Base-by-base conservation (phyloP, 1,139 yeast genomes). In the Arxiozyma bovina region DNA sequence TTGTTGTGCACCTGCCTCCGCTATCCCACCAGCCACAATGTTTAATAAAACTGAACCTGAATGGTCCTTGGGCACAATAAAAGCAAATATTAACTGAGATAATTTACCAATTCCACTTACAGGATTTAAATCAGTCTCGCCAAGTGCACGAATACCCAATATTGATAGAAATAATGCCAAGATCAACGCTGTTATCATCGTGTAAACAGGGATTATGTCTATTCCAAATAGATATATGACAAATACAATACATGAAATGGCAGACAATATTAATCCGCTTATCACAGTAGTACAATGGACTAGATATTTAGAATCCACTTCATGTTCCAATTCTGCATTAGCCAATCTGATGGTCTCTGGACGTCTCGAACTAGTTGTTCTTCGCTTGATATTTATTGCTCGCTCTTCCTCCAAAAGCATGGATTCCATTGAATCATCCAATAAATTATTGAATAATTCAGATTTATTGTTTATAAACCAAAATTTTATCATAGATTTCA, bases 1-100 rank as follows among this genome's bases (percentile, higher is more conserved):
- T 70, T 93, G 99, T 70, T 93, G 98, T 1, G 99, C 97, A 8
- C 99, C 98, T 0, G 99, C 98, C 71, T 93, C 99, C 0, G 98
- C 95, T 41, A 93, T 84, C 8, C 96, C 98, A 18, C 99, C 99
- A 3, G 98, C 96, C 2, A 93, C 85, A 54, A 93, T 74, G 67
- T 93, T 93, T 51, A 90, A 83, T 45, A 93, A 73, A 4, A 93
- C 87, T 18, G 88, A 81, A 1, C 94, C 90, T 1, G 96, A 95
- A 58, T 85, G 87, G 50, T 76, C 71, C 18, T 76, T 75, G 1
- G 97, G 96, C n/a, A 90, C 77, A 5, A 91, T 77, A 9, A 87
- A 66, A 0, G 97, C 96, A 71, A 93, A 89, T 4, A 93, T 70
- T 48, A 93, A 75, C 68, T 93, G 99, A 0, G 97, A 90, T 25